phyloP scores from a whole-genome alignment of 2,329 filamentous ascomycete species.

The Neofusicoccum umdonicola region DNA sequence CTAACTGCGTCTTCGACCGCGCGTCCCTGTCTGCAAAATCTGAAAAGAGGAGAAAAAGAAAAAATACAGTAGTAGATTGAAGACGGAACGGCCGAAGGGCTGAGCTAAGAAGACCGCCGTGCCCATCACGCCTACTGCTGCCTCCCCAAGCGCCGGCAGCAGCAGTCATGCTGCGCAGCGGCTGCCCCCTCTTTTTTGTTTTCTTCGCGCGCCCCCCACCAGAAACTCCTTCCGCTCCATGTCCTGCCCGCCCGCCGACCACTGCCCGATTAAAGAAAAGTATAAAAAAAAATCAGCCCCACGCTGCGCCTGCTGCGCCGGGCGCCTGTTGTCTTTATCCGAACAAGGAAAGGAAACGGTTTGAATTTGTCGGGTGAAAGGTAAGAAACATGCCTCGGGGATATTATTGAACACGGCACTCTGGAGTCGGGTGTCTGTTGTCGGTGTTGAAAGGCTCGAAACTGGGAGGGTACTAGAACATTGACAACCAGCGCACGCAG shows the following conservation, averaged over 20 bases:
- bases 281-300: neutral
- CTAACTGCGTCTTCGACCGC: neutral
- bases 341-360: constrained; percentile 1
- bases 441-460: constrained; percentile 3
- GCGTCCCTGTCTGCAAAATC: neutral
- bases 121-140: neutral
- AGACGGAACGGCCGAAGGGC: neutral
- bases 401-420: constrained; percentile 15
- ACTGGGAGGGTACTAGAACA: constrained; percentile 5
- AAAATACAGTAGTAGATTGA: neutral
- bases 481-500: constrained; percentile 11
- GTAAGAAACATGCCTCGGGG: neutral
- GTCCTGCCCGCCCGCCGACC: neutral
- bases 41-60: neutral
- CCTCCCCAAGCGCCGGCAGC: neutral
- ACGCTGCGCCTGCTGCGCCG: neutral
- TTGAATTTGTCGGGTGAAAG: neutral
- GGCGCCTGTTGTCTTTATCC: neutral
- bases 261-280: neutral
- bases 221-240: neutral
- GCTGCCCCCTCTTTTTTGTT: neutral
- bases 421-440: neutral
- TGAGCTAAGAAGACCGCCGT: neutral
- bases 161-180: neutral
- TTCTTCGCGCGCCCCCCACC: neutral